Percentiles rank a stretch among this genome's conserved stretches.
Evolutionary conservation across 441 rosid species (phyloP).

Genomic region (Gossypium aridum): DNA sequence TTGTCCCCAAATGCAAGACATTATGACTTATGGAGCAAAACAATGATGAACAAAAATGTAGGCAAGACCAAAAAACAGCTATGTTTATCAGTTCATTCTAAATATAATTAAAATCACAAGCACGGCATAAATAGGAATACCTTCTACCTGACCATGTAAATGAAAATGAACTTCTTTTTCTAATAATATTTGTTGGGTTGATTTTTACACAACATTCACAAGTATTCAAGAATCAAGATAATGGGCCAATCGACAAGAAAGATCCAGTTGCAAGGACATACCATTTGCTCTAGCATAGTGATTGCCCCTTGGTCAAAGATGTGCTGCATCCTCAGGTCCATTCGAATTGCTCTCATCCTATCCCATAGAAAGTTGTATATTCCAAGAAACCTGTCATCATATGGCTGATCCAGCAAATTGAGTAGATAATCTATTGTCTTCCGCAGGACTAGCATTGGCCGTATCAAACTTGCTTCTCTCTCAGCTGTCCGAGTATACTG

Average conservation of each 20-base stretch:
- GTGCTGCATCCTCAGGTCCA: slow-evolving; percentile 98
- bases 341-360: slow-evolving; percentile 94
- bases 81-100: not conserved
- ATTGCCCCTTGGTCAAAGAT: slow-evolving; percentile 77
- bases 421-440: slow-evolving; percentile 80
- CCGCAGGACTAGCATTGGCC: slow-evolving; percentile 86
- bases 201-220: slow-evolving; percentile 2
- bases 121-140: not conserved
- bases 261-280: slow-evolving; percentile 28
- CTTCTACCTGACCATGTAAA: slow-evolving; percentile 1
- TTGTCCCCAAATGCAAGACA: not conserved
- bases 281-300: slow-evolving; percentile 96
- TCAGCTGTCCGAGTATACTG: slow-evolving; percentile 95
- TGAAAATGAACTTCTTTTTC: not conserved
- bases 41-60: not conserved
- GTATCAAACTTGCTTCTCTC: slow-evolving; percentile 83
- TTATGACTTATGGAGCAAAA: not conserved
- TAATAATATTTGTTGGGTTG: not conserved
- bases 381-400: slow-evolving; percentile 74
- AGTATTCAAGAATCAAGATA: not conserved
- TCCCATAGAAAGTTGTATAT: slow-evolving; percentile 95
- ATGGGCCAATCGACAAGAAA: slow-evolving; percentile 9
- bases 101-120: not conserved
- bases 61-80: not conserved
- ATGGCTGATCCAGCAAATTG: slow-evolving; percentile 75